Evolutionary conservation across 371 early-diverging fungal genomes (phyloP), one percentile per base, ranked within the genome.

Genomic region (Rhizopus arrhizus): DNA sequence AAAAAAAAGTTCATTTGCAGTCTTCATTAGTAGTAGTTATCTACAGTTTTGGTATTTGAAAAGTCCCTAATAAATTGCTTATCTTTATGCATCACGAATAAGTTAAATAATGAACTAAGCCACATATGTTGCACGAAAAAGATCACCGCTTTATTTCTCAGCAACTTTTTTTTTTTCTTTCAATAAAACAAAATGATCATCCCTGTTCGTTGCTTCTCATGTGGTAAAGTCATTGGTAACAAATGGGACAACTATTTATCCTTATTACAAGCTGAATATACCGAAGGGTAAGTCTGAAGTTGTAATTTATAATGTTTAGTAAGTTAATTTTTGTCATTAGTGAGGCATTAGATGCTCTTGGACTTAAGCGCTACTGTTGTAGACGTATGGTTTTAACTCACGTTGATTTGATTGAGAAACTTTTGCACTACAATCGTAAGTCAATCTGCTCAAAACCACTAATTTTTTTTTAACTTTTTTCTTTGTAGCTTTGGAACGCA

Each of bases 191-290:
- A 56, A 71, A 97, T 97, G 98, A 94, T 97, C 70, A 95, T 97
- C 74, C 97, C 98, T 53, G 93, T 97, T 55, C 89, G 96, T 62
- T 97, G 98, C 78, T 97, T 97, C 77, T 93, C 95, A 41, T 92
- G 99, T 83, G 98, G 98, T 62, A 99, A 99, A 82, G 98, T 99
- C 58, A 90, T 99, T 66, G 98, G 98, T 56, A 92, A 97, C 88
- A 94, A 93, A 76, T 99, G 98, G 97, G 96, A 98, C 64, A 77
- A 84, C 66, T 99, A 99, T 76, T 82, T 96, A 62, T 82, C 85
- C 53, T 82, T 94, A 35, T 74, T 96, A 53, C 91, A 90, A 64
- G 72, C 82, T 16, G 91, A 91, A 46, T 86, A 87, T 60, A 80
- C 84, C 28, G 92, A 94, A 79, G 89, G 92, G 84, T 90, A 89